Evolutionary conservation across 192 early-diverging fungal species (phyloP), one percentile per base, ranked within the genome.

Genomic region (Dissophora globulifera): DNA sequence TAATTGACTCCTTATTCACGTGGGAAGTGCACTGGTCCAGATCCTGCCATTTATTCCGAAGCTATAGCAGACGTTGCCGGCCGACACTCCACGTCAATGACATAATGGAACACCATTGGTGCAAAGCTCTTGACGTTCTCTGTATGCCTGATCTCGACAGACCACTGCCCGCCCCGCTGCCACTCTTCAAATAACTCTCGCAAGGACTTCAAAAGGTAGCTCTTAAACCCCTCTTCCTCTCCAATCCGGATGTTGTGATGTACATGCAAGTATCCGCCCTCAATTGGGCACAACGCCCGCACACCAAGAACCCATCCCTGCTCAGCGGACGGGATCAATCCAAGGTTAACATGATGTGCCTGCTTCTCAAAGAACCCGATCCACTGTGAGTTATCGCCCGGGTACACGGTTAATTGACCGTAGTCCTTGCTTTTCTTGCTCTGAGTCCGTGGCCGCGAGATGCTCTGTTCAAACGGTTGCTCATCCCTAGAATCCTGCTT

Each of bases 81-180:
- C 20, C 62, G 50, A 32, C 79, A 80, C 33, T 74, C 69, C 11
- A 80, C 53, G 61, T 80, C 79, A 23, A 60, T 19, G 13, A 80
- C 79, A 43, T 80, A 80, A 32, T 80, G 79, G 16, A 69, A 74
- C 8, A 80, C 70, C 45, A 64, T 38, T 0, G 79, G 79, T 17
- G 79, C 79, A 75, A 68, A 80, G 26, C 79, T 80, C 40, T 80
- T 80, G 45, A 80, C 70, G 20, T 64, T 67, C 33, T 80, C 79
- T 41, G 67, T 48, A 26, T 80, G 79, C 4, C 49, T 33, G 19
- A 80, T 68, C 10, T 60, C 17, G 13, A 80, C 42, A 6, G 50
- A 48, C 67, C 67, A 69, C 30, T 41, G 25, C 26, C 6, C 53
- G 13, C 3, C 27, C 9, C 29, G 15, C 25, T 71, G 65, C 61